Conservation (phyloP, 2,329 filamentous ascomycete genomes). For the Colletotrichum orchidophilum region DNA sequence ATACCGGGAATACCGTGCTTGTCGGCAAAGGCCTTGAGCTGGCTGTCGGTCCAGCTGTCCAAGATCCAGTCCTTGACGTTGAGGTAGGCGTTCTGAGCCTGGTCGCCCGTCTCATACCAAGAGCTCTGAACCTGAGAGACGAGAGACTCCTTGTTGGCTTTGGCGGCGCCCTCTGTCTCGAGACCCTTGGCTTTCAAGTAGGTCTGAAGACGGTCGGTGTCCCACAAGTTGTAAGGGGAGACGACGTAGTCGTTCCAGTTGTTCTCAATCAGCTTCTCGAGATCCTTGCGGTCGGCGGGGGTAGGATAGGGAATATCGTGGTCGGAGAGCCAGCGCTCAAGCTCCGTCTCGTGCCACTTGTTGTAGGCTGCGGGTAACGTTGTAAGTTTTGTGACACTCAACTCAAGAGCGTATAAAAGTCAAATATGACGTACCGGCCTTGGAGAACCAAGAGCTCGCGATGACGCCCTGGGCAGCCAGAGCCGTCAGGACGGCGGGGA, state of each 20-base stretch:
- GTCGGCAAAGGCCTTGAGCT: conserved; percentile 93
- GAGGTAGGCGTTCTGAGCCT: conserved; percentile 75
- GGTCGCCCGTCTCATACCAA: conserved; percentile 85
- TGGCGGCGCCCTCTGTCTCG: conserved; percentile 72
- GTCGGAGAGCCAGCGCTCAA: conserved; percentile 96
- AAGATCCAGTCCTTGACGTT: conserved; percentile 91
- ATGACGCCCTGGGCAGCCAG: conserved; percentile 75
- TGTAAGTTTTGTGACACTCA: conserved; percentile 11
- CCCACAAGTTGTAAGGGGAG: conserved; percentile 81
- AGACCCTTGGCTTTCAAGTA: conserved; percentile 79
- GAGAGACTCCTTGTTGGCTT: conserved; percentile 75
- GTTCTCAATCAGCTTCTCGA: conserved; percentile 88
- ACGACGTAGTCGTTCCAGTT: conserved; percentile 87
- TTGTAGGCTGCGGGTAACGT: conserved; percentile 77
- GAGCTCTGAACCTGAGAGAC: conserved; percentile 73
- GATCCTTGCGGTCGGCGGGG: conserved; percentile 89
- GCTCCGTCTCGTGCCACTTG: conserved; percentile 98
- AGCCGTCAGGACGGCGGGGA: conserved; percentile 74
- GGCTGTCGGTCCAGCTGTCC: conserved; percentile 93
- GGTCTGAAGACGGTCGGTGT: conserved; percentile 70
- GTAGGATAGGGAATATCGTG: conserved; percentile 91
- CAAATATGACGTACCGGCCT: conserved; percentile 71
- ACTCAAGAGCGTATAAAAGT: background rate
- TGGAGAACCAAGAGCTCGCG: conserved; percentile 86
- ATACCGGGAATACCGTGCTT: conserved; percentile 80